Evolutionary conservation across 192 early-diverging fungal species (phyloP).

Genomic region (Helicostylum pulchrum): DNA sequence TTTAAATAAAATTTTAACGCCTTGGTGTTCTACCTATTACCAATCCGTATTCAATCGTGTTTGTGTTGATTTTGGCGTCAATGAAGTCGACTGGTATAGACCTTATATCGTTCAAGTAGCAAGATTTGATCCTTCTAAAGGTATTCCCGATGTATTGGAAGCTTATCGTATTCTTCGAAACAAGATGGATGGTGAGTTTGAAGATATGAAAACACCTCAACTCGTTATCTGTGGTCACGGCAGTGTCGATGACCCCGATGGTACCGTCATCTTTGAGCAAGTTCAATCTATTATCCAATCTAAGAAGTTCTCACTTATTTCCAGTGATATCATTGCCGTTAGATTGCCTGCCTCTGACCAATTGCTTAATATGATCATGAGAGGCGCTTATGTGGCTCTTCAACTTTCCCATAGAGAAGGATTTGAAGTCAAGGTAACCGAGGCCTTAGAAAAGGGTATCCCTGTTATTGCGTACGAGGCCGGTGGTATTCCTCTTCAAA

Average conservation of each 20-base stretch:
- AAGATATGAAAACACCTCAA: constrained; percentile 57
- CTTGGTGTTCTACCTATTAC: constrained; percentile 60
- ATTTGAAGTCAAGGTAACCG: constrained; percentile 85
- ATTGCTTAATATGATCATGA: constrained; percentile 68
- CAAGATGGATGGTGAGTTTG: constrained; percentile 45
- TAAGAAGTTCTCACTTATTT: constrained; percentile 50
- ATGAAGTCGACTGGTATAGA: constrained; percentile 52
- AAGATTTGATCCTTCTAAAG: constrained; percentile 83
- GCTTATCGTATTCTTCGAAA: constrained; percentile 64
- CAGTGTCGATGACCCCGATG: constrained; percentile 83
- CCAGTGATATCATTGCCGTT: constrained; percentile 53
- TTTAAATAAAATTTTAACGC: constrained; percentile 68
- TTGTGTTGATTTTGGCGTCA: constrained; percentile 64
- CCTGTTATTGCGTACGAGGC: constrained; percentile 52
- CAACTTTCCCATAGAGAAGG: constrained; percentile 81
- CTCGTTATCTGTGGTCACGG: constrained; percentile 76
- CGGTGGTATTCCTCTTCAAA: constrained; percentile 84
- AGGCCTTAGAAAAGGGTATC: constrained; percentile 63
- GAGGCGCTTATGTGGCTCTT: constrained; percentile 66
- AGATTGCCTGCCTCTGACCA: constrained; percentile 79
- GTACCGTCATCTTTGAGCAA: constrained; percentile 62
- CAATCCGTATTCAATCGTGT: constrained; percentile 77
- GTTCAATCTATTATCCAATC: constrained; percentile 43
- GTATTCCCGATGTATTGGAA: constrained; percentile 72
- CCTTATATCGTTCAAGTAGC: constrained; percentile 83